These are phyloP conservation scores for Phoma herbarum DNA, from an alignment of 2,329 filamentous ascomycete species.

Conservation along the genomic window DNA sequence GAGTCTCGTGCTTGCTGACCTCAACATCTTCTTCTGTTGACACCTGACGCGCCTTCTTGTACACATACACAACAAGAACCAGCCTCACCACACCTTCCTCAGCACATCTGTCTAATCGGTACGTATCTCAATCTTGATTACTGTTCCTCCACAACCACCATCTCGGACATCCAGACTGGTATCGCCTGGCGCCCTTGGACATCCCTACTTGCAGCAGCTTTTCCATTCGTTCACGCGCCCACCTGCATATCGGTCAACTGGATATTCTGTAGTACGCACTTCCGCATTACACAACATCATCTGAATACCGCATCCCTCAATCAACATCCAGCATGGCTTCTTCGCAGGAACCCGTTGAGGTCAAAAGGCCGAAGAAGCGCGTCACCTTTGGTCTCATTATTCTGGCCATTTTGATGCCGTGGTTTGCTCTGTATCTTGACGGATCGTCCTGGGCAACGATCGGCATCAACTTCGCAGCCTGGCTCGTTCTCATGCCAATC, in stretches of 20 bases:
- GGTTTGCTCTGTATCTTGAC: slow-evolving; percentile 34
- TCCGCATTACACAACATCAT: slow-evolving; percentile 1
- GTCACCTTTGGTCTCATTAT: slow-evolving; percentile 23
- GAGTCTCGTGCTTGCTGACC: slow-evolving; percentile 13
- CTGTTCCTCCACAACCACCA: slow-evolving; percentile 10
- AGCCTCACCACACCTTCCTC: slow-evolving; percentile 18
- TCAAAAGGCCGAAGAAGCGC: slow-evolving; percentile 20
- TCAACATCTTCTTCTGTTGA: slow-evolving; percentile 8
- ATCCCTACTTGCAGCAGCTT: slow-evolving; percentile 17
- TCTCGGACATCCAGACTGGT: slow-evolving; percentile 12
- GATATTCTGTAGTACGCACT: neutral
- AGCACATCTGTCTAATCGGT: slow-evolving; percentile 29
- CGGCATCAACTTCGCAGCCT: slow-evolving; percentile 15
- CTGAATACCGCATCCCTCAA: neutral
- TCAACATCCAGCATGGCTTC: slow-evolving; percentile 10
- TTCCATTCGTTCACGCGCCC: slow-evolving; percentile 10
- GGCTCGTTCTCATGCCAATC: slow-evolving; percentile 9
- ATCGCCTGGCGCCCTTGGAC: slow-evolving; percentile 11
- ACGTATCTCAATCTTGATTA: slow-evolving; percentile 28
- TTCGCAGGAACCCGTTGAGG: slow-evolving; percentile 4
- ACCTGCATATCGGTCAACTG: slow-evolving; percentile 11
- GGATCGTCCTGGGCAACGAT: slow-evolving; percentile 23
- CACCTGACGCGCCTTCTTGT: slow-evolving; percentile 13
- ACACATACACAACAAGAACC: slow-evolving; percentile 18
- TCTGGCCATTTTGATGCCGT: slow-evolving; percentile 27